phyloP scores from a whole-genome alignment of 2,329 filamentous ascomycete genomes.

The Penicillium sp. region DNA sequence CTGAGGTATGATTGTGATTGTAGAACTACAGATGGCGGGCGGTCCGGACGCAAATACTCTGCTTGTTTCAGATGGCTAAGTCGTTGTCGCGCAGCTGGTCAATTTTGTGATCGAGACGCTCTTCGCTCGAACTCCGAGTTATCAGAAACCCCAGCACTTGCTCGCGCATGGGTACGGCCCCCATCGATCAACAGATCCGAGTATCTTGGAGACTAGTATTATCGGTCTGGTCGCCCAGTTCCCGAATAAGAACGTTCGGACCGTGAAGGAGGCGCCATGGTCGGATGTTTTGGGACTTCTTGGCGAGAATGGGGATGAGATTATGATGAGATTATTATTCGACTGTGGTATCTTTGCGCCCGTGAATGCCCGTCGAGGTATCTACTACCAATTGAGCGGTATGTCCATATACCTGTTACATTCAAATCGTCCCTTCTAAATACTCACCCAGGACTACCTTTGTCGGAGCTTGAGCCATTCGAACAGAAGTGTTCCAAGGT shows the following conservation, averaged over 20 bases:
- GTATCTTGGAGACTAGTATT: constrained; percentile 54
- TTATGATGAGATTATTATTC: constrained; percentile 77
- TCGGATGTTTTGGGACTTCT: constrained; percentile 72
- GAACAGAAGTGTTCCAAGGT: constrained; percentile 8
- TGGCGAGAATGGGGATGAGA: constrained; percentile 72
- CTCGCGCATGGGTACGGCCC: constrained; percentile 79
- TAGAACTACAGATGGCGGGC: neutral
- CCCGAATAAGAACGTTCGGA: constrained; percentile 70
- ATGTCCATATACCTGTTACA: constrained; percentile 30
- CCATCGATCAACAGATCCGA: constrained; percentile 41
- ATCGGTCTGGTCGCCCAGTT: constrained; percentile 67
- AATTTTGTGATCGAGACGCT: constrained; percentile 78
- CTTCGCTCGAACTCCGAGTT: constrained; percentile 62
- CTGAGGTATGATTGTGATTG: constrained; percentile 58
- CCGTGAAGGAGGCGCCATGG: constrained; percentile 74
- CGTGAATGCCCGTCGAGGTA: constrained; percentile 63
- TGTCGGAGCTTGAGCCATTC: constrained; percentile 37
- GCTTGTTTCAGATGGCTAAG: constrained; percentile 12
- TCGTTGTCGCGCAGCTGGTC: constrained; percentile 60
- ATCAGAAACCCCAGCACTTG: constrained; percentile 68
- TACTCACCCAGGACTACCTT: constrained; percentile 33
- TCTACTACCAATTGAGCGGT: constrained; percentile 81
- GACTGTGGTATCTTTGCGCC: constrained; percentile 75
- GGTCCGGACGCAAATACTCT: constrained; percentile 1
- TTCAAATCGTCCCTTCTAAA: neutral